A percentile compares a stretch with the other conserved stretches of the same genome.
Evolutionary conservation across 192 early-diverging fungal genomes (phyloP).

Genomic region (Coemansia guatemalensis): DNA sequence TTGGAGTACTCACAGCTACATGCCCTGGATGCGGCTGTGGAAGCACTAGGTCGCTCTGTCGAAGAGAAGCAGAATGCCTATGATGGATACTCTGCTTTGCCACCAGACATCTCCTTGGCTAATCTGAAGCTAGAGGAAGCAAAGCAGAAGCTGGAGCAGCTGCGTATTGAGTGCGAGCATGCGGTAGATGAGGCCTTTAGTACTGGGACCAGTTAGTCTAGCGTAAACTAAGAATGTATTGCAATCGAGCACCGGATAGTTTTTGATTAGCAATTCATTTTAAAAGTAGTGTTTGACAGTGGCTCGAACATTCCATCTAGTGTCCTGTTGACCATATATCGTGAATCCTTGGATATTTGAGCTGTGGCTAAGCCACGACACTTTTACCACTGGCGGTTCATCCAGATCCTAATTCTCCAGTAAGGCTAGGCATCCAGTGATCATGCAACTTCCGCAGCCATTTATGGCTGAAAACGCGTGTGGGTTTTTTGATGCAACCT

Average conservation of each 20-base stretch:
- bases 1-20: conserved; percentile 34
- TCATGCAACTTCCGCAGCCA: conserved; percentile 7
- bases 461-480: too few species aligned
- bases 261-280: background rate
- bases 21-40: conserved; percentile 11
- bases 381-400: too few species aligned
- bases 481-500: too few species aligned
- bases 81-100: conserved; percentile 34
- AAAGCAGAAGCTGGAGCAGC: conserved; percentile 22
- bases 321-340: too few species aligned
- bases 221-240: background rate
- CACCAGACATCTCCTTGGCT: conserved; percentile 42
- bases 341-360: too few species aligned
- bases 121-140: conserved; percentile 46
- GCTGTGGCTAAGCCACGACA: too few species aligned
- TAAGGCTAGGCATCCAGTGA: too few species aligned
- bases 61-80: conserved; percentile 16
- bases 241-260: background rate
- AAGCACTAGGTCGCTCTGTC: conserved; percentile 10
- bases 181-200: conserved; percentile 34
- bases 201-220: background rate
- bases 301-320: too few species aligned
- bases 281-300: too few species aligned
- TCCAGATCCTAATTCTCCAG: too few species aligned
- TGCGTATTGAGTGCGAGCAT: conserved; percentile 38